Percentiles rank a stretch among this genome's conserved stretches.
phyloP scores from a whole-genome alignment of 805 yeast species.

The Zygosaccharomyces siamensis region DNA sequence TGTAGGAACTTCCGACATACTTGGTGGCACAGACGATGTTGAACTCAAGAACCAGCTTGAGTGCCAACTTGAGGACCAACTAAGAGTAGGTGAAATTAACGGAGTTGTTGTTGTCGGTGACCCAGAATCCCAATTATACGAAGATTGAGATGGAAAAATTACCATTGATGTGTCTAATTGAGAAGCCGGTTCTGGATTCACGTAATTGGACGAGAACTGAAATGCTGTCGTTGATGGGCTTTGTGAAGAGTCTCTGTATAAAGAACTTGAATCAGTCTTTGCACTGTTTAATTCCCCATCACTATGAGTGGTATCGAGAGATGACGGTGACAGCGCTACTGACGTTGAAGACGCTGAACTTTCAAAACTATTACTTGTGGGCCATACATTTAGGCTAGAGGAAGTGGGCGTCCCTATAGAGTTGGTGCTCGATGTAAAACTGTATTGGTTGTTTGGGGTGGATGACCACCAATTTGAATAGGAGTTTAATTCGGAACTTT shows the following conservation, averaged over 20 bases:
- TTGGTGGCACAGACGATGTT: background rate
- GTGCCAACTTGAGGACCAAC: conserved; percentile 1
- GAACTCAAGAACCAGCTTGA: conserved; percentile 5
- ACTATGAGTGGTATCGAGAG: background rate
- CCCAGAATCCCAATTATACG: background rate
- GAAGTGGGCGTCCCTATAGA: background rate
- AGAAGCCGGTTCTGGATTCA: background rate
- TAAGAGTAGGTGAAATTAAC: background rate
- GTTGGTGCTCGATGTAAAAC: background rate
- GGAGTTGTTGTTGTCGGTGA: background rate
- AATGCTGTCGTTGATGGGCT: background rate
- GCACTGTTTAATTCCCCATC: background rate
- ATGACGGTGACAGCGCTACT: background rate
- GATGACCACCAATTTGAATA: background rate
- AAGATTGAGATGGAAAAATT: background rate
- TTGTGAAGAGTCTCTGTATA: background rate
- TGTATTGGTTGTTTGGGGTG: background rate
- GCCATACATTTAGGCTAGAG: background rate
- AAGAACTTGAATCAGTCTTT: background rate
- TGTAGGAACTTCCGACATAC: background rate
- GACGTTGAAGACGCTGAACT: background rate
- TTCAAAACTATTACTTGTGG: background rate
- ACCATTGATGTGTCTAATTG: too few species aligned
- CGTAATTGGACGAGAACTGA: background rate
- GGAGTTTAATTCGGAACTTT: background rate